A percentile compares a stretch with the other conserved stretches of the same genome.
phyloP scores from a whole-genome alignment of 202 grass and related monocot genomes.

The Setaria viridis region DNA sequence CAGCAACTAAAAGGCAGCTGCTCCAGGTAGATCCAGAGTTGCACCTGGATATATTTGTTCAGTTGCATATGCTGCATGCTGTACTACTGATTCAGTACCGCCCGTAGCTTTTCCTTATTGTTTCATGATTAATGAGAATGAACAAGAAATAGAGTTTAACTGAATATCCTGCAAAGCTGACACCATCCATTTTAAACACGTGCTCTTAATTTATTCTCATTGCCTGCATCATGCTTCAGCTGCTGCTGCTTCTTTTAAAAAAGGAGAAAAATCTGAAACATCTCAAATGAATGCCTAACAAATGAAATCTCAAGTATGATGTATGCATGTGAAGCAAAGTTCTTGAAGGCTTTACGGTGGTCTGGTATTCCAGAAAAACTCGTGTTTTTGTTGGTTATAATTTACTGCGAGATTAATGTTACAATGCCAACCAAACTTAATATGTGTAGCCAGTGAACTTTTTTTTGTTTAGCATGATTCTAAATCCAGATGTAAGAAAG shows the following conservation, averaged over 20 bases:
- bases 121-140: conserved; percentile 21
- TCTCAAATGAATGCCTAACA: conserved; percentile 14
- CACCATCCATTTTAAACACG: neutral
- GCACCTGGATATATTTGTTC: conserved; percentile 35
- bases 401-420: conserved; percentile 12
- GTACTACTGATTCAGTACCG: neutral
- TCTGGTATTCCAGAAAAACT: conserved; percentile 26
- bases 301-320: conserved; percentile 10
- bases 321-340: conserved; percentile 4
- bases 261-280: neutral
- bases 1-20: conserved; percentile 91
- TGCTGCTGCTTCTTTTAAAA: neutral
- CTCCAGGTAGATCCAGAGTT: conserved; percentile 67
- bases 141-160: neutral
- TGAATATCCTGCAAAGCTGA: conserved; percentile 21
- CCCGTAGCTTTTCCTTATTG: conserved; percentile 9
- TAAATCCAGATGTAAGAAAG: conserved; percentile 27
- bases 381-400: neutral
- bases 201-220: conserved; percentile 4
- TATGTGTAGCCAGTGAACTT: conserved; percentile 20
- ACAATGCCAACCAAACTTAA: conserved; percentile 4
- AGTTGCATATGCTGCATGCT: conserved; percentile 32
- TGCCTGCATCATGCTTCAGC: neutral
- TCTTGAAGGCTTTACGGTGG: neutral
- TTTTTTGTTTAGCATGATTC: conserved; percentile 15